Evolutionary conservation across 371 early-diverging fungal species (phyloP).

Genomic region (Phascolomyces articulosus): DNA sequence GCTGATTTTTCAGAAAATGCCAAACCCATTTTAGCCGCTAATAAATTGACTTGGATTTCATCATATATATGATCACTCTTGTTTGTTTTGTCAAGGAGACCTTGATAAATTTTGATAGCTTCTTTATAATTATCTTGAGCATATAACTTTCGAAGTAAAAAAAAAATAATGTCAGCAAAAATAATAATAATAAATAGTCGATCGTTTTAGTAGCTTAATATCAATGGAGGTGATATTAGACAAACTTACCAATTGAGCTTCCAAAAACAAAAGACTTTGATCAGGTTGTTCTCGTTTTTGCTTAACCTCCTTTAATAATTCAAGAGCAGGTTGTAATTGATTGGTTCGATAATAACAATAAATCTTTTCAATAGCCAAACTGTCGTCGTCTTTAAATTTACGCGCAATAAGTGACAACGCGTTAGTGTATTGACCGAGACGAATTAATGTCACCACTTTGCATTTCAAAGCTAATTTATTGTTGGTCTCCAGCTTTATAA

Average conservation of each 20-base stretch:
- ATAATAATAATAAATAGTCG: background rate
- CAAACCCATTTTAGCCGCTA: constrained; percentile 70
- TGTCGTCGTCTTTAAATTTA: constrained; percentile 39
- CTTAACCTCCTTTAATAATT: constrained; percentile 42
- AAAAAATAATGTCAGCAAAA: background rate
- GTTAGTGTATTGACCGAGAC: constrained; percentile 69
- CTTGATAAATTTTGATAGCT: constrained; percentile 51
- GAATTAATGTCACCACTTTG: constrained; percentile 70
- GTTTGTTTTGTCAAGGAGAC: constrained; percentile 48
- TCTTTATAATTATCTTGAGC: constrained; percentile 45
- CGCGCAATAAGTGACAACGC: constrained; percentile 60
- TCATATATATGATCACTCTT: constrained; percentile 34
- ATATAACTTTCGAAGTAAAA: constrained; percentile 41
- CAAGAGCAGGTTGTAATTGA: constrained; percentile 59
- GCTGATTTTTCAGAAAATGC: constrained; percentile 42
- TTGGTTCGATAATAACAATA: constrained; percentile 78
- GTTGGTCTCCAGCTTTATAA: constrained; percentile 50
- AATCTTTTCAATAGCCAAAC: constrained; percentile 64
- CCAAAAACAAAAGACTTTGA: constrained; percentile 56
- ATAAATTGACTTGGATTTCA: constrained; percentile 58
- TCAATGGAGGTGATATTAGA: too few relatives aligned
- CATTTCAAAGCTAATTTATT: constrained; percentile 62
- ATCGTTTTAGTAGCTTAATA: too few relatives aligned
- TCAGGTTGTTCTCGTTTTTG: constrained; percentile 26
- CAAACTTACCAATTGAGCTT: constrained; percentile 74